Base-by-base conservation (phyloP, 1,139 yeast genomes). In the Debaryomycetaceae sp. region DNA sequence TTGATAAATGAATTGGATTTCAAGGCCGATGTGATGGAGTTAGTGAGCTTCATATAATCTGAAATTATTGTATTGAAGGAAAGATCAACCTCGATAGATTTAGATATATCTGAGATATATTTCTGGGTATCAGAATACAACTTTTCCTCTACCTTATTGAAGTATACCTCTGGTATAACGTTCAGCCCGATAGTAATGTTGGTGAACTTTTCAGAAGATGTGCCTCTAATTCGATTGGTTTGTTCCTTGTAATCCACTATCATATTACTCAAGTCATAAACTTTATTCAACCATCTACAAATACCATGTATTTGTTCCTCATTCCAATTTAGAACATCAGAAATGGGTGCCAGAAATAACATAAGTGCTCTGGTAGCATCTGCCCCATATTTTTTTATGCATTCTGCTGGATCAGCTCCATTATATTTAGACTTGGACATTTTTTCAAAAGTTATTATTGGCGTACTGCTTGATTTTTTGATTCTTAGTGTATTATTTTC, bases 361-460 rank as follows among this genome's bases (percentile, higher is more conserved):
- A 92, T 79, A 54, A 91, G 96, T 0, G 98, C 98, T 46, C 98
- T 75, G 0, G 92, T 86, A 0, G 96, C 91, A 67, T 92, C 98
- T 1, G 97, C 91, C 3, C 98, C 98, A 59, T 87, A 87, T 34
- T 69, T 71, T n/a, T 56, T 58, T 24, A 92, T 89, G 50, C 92
- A 86, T 42, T 75, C 78, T 1, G 74, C 78, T 0, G 98, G 98
- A 55, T 91, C 96, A 3, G 87, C 96, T 13, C 98, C 98, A 55
- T 92, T 92, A 55, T 81, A 81, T 56, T 92, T 92, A 1, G 97
- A 89, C 61, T 92, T 92, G 1, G 98, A 89, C 98, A 92, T 92
- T 57, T 92, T 92, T 56, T 92, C 98, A 56, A 62, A 88, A 0
- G 87, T 66, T 1, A 87, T 58, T 0, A 46, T 45, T 0, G 96